Base-by-base conservation (phyloP, 2,329 filamentous ascomycete species). In the Zymoseptoria brevis region DNA sequence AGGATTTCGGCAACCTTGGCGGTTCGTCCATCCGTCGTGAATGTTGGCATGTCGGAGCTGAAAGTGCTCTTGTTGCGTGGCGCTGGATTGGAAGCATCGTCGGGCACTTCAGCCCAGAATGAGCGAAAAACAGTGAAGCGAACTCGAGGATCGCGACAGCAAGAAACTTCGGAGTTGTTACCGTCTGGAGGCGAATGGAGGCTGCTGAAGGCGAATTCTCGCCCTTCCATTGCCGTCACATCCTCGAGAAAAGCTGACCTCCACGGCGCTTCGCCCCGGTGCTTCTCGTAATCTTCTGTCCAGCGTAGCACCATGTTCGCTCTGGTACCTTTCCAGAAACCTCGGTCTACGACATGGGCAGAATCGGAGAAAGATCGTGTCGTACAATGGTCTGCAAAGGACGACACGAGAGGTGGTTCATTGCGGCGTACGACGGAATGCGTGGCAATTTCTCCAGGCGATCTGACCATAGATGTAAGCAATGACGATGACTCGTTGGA, bases 11-110 rank as follows among this genome's bases (percentile, higher is more conserved):
- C 76, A 0, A 87, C 79, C 77, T 97, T 97, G 60, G 85, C 81
- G 89, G 94, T 96, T 54, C 93, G 84, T 8, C 83, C 83, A 73
- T 97, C 93, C 0, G 90, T 96, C 1, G 92, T 96, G 68, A 96
- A 86, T 0, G 87, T 87, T 4, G 87, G 81, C 66, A 92, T 77
- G 65, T 96, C 90, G 67, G 84, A 89, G 68, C 88, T 85, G 71
- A 83, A 96, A 0, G 83, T 75, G 7, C 75, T 66, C 4, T 88
- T 86, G 73, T 96, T 96, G 60, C 80, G 78, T 63, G 84, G 79
- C 2, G 89, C 87, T 19, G 45, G 45, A 57, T 57, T 57, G 50
- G 22, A 26, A 1, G 6, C 26, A 26, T 53, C 26, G 19, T 53
- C 50, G 5, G 50, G 50, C 50, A 53, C 0, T n/a, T 53, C 50